Percentiles rank a stretch among this genome's conserved stretches.
Evolutionary conservation across 1,284 basidiomycete species (phyloP).

Genomic region (Porogramme epimiltina): DNA sequence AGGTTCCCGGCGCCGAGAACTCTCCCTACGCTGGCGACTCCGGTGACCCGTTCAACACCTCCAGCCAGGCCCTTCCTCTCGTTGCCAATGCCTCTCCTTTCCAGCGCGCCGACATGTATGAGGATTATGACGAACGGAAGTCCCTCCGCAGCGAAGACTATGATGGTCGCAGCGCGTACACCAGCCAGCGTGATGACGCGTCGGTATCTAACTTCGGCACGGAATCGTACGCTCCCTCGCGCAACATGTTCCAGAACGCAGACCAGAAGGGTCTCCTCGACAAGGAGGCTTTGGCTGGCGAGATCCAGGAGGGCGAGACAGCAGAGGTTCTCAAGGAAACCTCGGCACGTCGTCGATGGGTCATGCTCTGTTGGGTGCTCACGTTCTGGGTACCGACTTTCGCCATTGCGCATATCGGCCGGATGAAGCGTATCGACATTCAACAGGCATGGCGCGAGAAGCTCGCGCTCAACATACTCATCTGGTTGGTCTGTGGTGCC

Average conservation of each 20-base stretch:
- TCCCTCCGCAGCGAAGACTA: conserved; percentile 77
- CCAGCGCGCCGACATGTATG: conserved; percentile 68
- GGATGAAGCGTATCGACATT: conserved; percentile 94
- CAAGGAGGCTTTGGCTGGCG: conserved; percentile 80
- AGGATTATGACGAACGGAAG: conserved; percentile 79
- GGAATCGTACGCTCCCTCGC: conserved; percentile 89
- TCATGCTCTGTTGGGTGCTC: conserved; percentile 84
- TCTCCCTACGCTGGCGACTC: conserved; percentile 56
- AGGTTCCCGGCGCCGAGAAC: conserved; percentile 49
- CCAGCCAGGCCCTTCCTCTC: conserved; percentile 68
- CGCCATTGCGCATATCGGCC: conserved; percentile 70
- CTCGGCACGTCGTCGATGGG: conserved; percentile 84
- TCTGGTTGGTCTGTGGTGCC: conserved; percentile 90
- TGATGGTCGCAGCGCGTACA: conserved; percentile 73
- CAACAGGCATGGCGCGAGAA: conserved; percentile 98
- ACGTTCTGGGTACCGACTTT: conserved; percentile 90
- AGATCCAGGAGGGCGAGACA: conserved; percentile 83
- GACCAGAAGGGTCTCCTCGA: conserved; percentile 75
- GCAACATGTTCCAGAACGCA: conserved; percentile 91
- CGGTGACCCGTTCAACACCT: conserved; percentile 48
- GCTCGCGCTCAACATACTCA: conserved; percentile 92
- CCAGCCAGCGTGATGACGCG: conserved; percentile 80
- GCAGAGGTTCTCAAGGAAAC: conserved; percentile 86
- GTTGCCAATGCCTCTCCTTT: conserved; percentile 81
- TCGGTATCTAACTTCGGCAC: conserved; percentile 80